Conservation (phyloP, 1,139 yeast genomes). For the Saccharomycopsis crataegensis region DNA sequence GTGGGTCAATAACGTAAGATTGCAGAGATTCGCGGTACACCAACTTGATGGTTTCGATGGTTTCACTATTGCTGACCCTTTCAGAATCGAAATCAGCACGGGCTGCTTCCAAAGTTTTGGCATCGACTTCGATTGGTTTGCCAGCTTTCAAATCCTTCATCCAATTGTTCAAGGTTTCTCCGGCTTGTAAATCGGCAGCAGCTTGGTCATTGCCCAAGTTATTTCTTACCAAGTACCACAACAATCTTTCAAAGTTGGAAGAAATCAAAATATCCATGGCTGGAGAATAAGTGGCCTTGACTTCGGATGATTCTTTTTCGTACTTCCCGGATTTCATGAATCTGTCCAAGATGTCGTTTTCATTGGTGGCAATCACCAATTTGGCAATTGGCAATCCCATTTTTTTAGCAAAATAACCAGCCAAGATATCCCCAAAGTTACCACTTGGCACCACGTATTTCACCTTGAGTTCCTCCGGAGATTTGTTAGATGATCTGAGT, state of each 20-base stretch:
- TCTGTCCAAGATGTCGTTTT: constrained; percentile 89
- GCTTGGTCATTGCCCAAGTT: constrained; percentile 27
- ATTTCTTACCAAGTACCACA: constrained; percentile 88
- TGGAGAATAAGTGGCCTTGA: constrained; percentile 87
- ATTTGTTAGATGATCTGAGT: constrained; percentile 36
- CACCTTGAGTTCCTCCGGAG: constrained; percentile 35
- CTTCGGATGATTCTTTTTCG: constrained; percentile 61
- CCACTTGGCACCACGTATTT: constrained; percentile 96
- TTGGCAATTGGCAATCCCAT: constrained; percentile 92
- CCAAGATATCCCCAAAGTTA: constrained; percentile 95
- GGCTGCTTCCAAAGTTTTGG: constrained; percentile 59
- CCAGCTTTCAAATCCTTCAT: constrained; percentile 68
- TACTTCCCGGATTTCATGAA: constrained; percentile 82
- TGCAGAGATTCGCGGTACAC: constrained; percentile 45
- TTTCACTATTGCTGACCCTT: constrained; percentile 71
- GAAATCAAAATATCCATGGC: constrained; percentile 98
- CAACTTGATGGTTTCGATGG: constrained; percentile 65
- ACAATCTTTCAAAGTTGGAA: constrained; percentile 89
- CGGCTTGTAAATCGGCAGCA: constrained; percentile 62
- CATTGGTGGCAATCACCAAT: constrained; percentile 90
- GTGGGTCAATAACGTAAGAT: constrained; percentile 84
- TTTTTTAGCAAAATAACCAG: constrained; percentile 88
- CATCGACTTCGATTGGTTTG: constrained; percentile 71
- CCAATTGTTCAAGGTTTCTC: constrained; percentile 63
- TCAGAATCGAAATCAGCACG: constrained; percentile 65